A percentile compares a stretch with the other conserved stretches of the same genome.
phyloP scores from a whole-genome alignment of 2,329 filamentous ascomycete species.

The Verticillium tricorpus region DNA sequence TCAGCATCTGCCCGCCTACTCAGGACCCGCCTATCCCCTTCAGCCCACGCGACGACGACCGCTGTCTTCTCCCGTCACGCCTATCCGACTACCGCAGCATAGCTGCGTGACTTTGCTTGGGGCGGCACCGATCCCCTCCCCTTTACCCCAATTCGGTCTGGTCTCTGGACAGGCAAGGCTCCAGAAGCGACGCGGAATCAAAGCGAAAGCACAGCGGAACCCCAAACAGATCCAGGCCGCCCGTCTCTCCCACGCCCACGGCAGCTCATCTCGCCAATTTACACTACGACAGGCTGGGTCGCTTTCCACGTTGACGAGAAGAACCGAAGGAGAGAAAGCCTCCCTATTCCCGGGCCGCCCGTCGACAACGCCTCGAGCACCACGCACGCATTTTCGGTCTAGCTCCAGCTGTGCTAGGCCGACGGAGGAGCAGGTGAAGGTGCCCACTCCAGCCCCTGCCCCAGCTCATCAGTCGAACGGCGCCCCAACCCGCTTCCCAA shows the following conservation, averaged over 20 bases:
- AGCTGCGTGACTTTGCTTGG: background rate
- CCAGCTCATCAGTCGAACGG: background rate
- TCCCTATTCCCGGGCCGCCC: background rate
- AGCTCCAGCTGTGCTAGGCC: background rate
- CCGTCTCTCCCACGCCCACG: background rate
- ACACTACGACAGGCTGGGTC: background rate
- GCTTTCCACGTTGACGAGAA: background rate
- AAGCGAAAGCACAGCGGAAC: background rate
- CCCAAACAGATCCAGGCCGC: background rate
- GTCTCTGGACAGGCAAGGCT: background rate
- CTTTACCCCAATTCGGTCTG: background rate
- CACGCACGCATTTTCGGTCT: background rate
- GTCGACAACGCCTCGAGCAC: background rate
- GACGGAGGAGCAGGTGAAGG: background rate
- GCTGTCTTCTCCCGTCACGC: constrained; percentile 1
- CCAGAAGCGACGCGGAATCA: background rate
- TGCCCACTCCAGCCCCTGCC: background rate
- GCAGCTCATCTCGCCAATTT: constrained; percentile 3
- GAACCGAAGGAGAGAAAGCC: background rate
- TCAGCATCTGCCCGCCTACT: background rate
- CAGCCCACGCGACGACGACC: background rate
- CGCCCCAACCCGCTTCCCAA: background rate
- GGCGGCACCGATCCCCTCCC: background rate
- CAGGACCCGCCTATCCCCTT: background rate
- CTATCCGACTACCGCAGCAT: background rate